These are phyloP conservation scores for Dactylellina sp. DNA, from an alignment of 2,329 filamentous ascomycete species.

Conservation along the genomic window DNA sequence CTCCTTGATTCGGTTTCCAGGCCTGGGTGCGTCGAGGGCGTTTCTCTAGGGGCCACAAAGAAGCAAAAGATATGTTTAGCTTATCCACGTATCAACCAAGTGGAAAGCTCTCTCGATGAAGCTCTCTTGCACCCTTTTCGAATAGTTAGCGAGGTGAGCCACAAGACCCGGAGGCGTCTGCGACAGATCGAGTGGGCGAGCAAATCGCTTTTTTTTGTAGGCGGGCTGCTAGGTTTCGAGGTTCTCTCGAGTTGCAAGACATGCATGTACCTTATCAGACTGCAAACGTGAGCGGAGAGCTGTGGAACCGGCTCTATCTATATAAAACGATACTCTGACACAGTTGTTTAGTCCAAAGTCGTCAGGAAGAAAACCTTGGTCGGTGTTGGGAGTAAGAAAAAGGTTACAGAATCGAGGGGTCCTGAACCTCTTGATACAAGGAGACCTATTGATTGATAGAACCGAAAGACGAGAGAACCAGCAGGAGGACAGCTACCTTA, in stretches of 20 bases:
- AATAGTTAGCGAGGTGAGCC: slow-evolving; percentile 50
- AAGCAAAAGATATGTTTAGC: slow-evolving; percentile 45
- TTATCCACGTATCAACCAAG: slow-evolving; percentile 36
- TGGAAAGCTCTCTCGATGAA: slow-evolving; percentile 3
- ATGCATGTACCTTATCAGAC: too few relatives aligned
- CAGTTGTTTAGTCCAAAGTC: slow-evolving; percentile 11
- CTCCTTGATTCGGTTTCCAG: slow-evolving; percentile 47
- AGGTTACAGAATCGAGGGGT: neutral
- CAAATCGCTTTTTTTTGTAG: too few relatives aligned
- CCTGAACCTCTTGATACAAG: too few relatives aligned
- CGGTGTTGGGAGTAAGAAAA: slow-evolving; percentile 7
- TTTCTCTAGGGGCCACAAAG: slow-evolving; percentile 21
- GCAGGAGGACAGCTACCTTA: slow-evolving; percentile 30
- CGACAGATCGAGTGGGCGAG: slow-evolving; percentile 32
- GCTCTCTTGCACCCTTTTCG: slow-evolving; percentile 28
- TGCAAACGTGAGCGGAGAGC: neutral
- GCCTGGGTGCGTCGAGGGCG: slow-evolving; percentile 41
- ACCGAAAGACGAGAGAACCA: neutral
- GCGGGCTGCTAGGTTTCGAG: slow-evolving; percentile 23
- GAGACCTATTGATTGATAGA: slow-evolving; percentile 1
- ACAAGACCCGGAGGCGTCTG: slow-evolving; percentile 43
- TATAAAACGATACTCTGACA: slow-evolving; percentile 48
- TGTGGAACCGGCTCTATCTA: slow-evolving; percentile 4
- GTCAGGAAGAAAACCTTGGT: slow-evolving; percentile 1
- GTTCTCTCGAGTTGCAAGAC: neutral